Evolutionary conservation across 345 rosid species (phyloP).

Genomic region (Gossypium sturtianum): DNA sequence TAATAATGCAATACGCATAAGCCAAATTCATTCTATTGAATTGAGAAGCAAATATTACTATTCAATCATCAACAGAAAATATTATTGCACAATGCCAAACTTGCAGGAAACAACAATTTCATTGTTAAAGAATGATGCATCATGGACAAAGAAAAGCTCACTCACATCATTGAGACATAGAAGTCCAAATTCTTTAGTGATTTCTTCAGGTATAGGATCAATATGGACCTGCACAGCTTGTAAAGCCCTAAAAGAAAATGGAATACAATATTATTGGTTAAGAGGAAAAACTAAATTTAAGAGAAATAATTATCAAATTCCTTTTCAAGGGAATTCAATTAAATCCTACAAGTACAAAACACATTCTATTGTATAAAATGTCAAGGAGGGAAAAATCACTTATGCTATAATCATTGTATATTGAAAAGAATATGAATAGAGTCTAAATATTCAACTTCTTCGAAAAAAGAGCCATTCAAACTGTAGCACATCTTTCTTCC

Average conservation of each 20-base stretch:
- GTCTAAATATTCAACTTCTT: background rate
- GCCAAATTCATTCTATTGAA: background rate
- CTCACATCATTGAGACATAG: conserved; percentile 68
- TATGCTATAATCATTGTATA: background rate
- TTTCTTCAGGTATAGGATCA: conserved; percentile 77
- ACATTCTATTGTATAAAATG: background rate
- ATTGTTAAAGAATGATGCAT: background rate
- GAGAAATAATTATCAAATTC: background rate
- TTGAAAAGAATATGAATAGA: background rate
- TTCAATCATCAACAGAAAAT: background rate
- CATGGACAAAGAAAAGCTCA: conserved; percentile 7
- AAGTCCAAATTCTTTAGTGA: conserved; percentile 64
- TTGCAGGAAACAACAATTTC: background rate
- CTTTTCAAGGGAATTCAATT: background rate
- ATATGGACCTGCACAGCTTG: conserved; percentile 42
- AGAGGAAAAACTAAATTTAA: background rate
- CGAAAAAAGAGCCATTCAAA: background rate
- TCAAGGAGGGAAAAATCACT: background rate
- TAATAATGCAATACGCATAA: background rate
- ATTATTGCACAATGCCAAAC: background rate
- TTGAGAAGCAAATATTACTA: conserved; percentile 5
- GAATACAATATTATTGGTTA: background rate
- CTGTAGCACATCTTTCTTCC: background rate
- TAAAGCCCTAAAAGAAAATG: conserved; percentile 48
- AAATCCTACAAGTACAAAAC: background rate